These are phyloP conservation scores for Volvox carteri DNA, from an alignment of 163 green algal species.

Conservation along the genomic window DNA sequence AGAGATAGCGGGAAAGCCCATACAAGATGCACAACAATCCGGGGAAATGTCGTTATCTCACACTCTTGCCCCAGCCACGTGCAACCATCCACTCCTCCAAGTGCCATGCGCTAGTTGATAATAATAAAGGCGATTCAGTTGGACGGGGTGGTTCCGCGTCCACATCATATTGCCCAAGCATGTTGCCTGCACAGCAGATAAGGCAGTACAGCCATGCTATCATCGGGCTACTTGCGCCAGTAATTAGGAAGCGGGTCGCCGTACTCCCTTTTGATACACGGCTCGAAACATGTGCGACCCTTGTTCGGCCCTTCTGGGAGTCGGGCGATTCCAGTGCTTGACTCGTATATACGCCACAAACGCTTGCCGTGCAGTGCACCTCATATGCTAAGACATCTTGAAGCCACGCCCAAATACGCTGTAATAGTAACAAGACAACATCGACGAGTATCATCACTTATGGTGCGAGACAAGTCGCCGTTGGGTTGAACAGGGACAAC, in stretches of 20 bases:
- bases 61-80: background rate
- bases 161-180: background rate
- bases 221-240: background rate
- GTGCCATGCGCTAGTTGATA: background rate
- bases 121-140: background rate
- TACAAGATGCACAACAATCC: slow-evolving; percentile 14
- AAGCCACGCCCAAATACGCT: background rate
- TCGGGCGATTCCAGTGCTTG: background rate
- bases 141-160: background rate
- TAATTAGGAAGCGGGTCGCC: slow-evolving; percentile 19
- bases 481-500: background rate
- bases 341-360: background rate
- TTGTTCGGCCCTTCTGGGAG: slow-evolving; percentile 14
- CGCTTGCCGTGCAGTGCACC: background rate
- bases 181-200: background rate
- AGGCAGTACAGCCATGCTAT: background rate
- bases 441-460: too few species aligned
- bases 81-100: background rate
- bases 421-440: background rate
- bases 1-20: background rate
- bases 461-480: slow-evolving; percentile 16
- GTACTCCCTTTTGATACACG: background rate
- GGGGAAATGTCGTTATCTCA: background rate
- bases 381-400: too few species aligned
- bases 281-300: background rate